A percentile compares a stretch with the other conserved stretches of the same genome.
phyloP scores from a whole-genome alignment of 495 filamentous ascomycete genomes.

The Oidiodendron maius region DNA sequence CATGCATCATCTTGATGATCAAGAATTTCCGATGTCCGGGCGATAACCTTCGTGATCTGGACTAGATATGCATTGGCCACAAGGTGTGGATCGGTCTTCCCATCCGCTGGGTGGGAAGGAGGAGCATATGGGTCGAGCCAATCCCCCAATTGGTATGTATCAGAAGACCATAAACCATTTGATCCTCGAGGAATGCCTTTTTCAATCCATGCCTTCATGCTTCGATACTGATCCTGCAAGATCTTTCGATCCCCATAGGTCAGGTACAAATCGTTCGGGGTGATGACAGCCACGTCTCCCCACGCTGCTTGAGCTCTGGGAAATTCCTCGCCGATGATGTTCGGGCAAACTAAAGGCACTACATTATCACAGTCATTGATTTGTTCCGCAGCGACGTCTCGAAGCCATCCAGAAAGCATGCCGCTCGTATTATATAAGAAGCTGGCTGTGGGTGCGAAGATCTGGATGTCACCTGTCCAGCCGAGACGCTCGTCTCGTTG shows the following conservation, averaged over 20 bases:
- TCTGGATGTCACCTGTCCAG: slow-evolving; percentile 49
- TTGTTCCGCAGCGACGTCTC: slow-evolving; percentile 25
- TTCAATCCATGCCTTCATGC: slow-evolving; percentile 42
- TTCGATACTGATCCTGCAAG: slow-evolving; percentile 35
- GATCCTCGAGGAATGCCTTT: slow-evolving; percentile 36
- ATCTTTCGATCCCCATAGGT: slow-evolving; percentile 35
- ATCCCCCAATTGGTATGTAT: slow-evolving; percentile 39
- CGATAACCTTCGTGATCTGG: slow-evolving; percentile 32
- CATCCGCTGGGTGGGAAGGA: slow-evolving; percentile 30
- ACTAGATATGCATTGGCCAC: slow-evolving; percentile 48
- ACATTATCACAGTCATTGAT: slow-evolving; percentile 12
- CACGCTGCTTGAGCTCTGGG: slow-evolving; percentile 35
- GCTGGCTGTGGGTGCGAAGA: slow-evolving; percentile 41
- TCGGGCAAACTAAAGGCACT: slow-evolving; percentile 11
- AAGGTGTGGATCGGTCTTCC: slow-evolving; percentile 33
- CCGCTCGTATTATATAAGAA: slow-evolving; percentile 45
- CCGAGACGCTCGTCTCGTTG: slow-evolving; percentile 51
- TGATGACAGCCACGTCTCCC: slow-evolving; percentile 39
- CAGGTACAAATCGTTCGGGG: slow-evolving; percentile 38
- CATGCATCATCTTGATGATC: slow-evolving; percentile 22
- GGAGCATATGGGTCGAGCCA: slow-evolving; percentile 50
- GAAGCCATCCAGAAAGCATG: slow-evolving; percentile 40
- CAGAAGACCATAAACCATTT: slow-evolving; percentile 32
- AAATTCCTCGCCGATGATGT: slow-evolving; percentile 5
- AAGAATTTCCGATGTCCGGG: slow-evolving; percentile 26